Base-by-base conservation (phyloP, 805 yeast species). In the Metschnikowia lochheadii region DNA sequence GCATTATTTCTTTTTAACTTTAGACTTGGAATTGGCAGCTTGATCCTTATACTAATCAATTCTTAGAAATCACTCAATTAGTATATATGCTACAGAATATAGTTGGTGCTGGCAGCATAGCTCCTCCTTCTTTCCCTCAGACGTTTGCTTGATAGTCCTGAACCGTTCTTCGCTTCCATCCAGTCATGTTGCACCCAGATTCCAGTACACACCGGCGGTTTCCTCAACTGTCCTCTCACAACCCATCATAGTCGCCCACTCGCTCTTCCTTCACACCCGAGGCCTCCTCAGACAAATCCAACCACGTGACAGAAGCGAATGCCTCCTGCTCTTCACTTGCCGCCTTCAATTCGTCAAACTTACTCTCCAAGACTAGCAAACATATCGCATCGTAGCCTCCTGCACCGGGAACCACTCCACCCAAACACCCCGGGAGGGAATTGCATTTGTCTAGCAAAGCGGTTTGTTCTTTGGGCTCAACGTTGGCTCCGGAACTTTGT, bases 331-430 rank as follows among this genome's bases (percentile, higher is more conserved):
- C 45, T 10, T 46, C 40, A 8, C 68, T 63, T 3, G 41, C 49
- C 5, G 40, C 32, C 23, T 59, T 52, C 15, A 70, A 71, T 10
- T 58, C 52, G 2, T 60, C 65, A 2, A 79, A 63, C 2, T 79
- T 64, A 1, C 66, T 61, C 26, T 78, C 81, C 31, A 51, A 74
- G 2, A 85, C 84, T 26, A 94, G 66, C 26, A 92, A 61, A 49
- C 95, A 80, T 17, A 94, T 80, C 0, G 99, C 99, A 71, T 94
- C 99, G 63, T 83, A 87, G 0, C 99, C 99, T 26, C 99, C 99
- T 0, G 99, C 99, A 2, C 99, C 99, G 0, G 99, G 99, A 3
- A 94, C 96, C 33, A 94, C 91, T n/a, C 96, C 97, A 0, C 96
- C 96, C 17, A 92, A 58, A 31, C 89, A 94, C 14, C 99, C 99